A percentile compares a stretch with the other conserved stretches of the same genome.
Evolutionary conservation across 2,329 filamentous ascomycete species (phyloP).

Genomic region (Diaporthe citriasiana): DNA sequence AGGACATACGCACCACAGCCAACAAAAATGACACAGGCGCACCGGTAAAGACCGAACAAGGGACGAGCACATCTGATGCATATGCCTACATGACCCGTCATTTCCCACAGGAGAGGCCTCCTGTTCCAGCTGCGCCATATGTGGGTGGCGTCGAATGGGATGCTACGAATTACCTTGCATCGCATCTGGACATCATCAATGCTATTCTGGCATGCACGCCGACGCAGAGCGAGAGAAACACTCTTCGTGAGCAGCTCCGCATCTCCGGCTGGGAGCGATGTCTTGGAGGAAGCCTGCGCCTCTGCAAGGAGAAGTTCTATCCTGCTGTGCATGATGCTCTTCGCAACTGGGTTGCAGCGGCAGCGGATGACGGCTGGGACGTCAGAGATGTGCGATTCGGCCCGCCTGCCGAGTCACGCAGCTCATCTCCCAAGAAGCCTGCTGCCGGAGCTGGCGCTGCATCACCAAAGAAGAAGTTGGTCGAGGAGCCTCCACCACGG

Average conservation of each 20-base stretch:
- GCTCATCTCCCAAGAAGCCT: conserved; percentile 61
- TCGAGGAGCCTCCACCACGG: conserved; percentile 68
- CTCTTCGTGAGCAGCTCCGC: conserved; percentile 80
- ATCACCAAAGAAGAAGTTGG: conserved; percentile 60
- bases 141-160: conserved; percentile 99
- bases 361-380: conserved; percentile 89
- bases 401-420: conserved; percentile 60
- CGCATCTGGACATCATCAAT: conserved; percentile 93
- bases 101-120: conserved; percentile 88
- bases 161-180: conserved; percentile 94
- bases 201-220: conserved; percentile 88
- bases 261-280: conserved; percentile 93
- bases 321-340: conserved; percentile 90
- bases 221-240: conserved; percentile 78
- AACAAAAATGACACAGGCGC: conserved; percentile 38
- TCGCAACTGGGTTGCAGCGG: conserved; percentile 90
- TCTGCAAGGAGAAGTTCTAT: conserved; percentile 99
- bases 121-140: conserved; percentile 94
- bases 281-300: conserved; percentile 85
- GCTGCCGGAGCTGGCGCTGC: conserved; percentile 52
- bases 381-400: conserved; percentile 85
- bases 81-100: conserved; percentile 74
- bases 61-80: conserved; percentile 49
- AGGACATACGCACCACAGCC: conserved; percentile 44
- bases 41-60: conserved; percentile 44